Conservation (phyloP, 2,329 filamentous ascomycete species). For the Tolypocladium tropicale region DNA sequence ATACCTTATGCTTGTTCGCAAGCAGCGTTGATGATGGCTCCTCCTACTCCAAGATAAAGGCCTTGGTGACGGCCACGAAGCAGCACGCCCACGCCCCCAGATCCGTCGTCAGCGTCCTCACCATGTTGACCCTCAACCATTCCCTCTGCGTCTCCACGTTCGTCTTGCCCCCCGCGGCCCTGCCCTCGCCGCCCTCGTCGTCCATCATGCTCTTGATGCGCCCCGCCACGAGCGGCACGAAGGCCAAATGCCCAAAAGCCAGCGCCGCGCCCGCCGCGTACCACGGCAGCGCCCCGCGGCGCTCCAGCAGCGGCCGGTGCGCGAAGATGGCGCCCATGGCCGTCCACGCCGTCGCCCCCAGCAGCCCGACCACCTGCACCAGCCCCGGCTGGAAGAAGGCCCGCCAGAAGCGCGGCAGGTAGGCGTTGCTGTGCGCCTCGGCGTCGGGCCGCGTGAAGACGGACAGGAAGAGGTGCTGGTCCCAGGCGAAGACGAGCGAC, state of each 20-base stretch:
- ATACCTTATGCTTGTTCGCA: too few species aligned
- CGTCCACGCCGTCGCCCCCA: constrained; percentile 22
- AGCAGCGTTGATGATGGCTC: too few species aligned
- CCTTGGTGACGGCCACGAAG: constrained; percentile 11
- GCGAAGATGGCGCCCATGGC: constrained; percentile 16
- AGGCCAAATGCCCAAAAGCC: constrained; percentile 21
- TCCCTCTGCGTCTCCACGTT: constrained; percentile 18
- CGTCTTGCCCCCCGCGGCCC: constrained; percentile 8
- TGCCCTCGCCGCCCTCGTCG: constrained; percentile 9
- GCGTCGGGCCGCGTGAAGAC: constrained; percentile 21
- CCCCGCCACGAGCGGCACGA: constrained; percentile 21
- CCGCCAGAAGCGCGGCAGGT: constrained; percentile 33
- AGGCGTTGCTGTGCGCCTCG: constrained; percentile 18
- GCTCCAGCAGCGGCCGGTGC: constrained; percentile 11
- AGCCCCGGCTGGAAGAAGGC: constrained; percentile 28
- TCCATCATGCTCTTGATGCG: constrained; percentile 19
- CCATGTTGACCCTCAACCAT: constrained; percentile 21
- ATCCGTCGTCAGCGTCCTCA: constrained; percentile 22
- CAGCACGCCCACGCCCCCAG: constrained; percentile 22
- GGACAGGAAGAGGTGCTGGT: constrained; percentile 32
- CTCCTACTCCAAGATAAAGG: constrained; percentile 1
- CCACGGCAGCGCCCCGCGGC: constrained; percentile 17
- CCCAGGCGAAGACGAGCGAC: constrained; percentile 32
- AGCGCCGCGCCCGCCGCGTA: constrained; percentile 20
- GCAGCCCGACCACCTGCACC: constrained; percentile 19